Conservation (phyloP, 2,329 filamentous ascomycete species). For the Neocucurbitaria cava region DNA sequence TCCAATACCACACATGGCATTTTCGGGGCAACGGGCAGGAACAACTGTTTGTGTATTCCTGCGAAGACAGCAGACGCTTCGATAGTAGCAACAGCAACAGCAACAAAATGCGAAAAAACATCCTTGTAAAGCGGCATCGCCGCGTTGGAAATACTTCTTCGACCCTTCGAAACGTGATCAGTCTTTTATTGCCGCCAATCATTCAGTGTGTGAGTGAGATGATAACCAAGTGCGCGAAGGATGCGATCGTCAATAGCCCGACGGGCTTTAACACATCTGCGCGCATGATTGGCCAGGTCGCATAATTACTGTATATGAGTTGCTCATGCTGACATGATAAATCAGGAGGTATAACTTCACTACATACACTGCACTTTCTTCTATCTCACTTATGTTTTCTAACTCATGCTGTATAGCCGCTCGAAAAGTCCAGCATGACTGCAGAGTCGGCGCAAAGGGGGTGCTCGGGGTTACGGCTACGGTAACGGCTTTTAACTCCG, state of each 20-base stretch:
- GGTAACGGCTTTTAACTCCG: not conserved
- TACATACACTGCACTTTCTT: no score
- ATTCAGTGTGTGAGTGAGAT: not conserved
- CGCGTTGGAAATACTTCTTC: constrained; percentile 19
- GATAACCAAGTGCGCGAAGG: not conserved
- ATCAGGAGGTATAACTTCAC: no score
- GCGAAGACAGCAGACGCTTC: constrained; percentile 26
- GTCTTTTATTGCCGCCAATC: not conserved
- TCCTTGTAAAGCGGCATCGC: constrained; percentile 26
- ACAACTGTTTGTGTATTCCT: constrained; percentile 29
- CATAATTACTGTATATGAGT: no score
- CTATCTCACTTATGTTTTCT: no score
- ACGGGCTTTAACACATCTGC: no score
- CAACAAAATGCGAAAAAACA: constrained; percentile 36
- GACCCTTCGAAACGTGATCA: not conserved
- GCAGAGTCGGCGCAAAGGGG: not conserved
- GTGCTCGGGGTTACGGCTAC: no score
- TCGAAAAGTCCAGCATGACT: not conserved
- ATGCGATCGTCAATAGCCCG: not conserved
- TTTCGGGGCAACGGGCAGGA: constrained; percentile 24
- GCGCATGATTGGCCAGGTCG: no score
- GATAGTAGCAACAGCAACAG: constrained; percentile 27
- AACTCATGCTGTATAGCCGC: not conserved
- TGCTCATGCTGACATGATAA: no score
- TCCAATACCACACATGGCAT: constrained; percentile 34